Base-by-base conservation (phyloP, 306 rosid genomes). In the Prunus mume region DNA sequence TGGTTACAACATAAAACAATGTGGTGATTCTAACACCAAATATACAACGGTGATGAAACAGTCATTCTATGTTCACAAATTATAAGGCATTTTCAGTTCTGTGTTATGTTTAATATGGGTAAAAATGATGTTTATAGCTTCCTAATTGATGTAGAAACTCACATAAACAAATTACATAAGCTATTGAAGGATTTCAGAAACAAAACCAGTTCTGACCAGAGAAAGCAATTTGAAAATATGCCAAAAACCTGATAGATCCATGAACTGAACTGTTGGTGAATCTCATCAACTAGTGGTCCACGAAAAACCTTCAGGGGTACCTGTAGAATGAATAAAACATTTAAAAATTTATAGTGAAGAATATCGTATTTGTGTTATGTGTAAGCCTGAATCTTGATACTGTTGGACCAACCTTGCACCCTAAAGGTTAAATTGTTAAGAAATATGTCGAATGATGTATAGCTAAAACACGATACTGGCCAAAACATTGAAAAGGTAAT, bases 181-280 rank as follows among this genome's bases (percentile, higher is more conserved):
- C 5, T 12, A 34, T 55, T 71, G 34, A 19, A n/a, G 50, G 14
- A 6, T 32, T n/a, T 9, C 50, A n/a, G 28, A 6, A 2, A 54
- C 14, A 55, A 38, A 71, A 20, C 19, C 15, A 51, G 61, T 69
- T 27, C 25, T 45, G 30, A 65, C 12, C 64, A 4, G 12, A n/a
- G 30, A 54, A 34, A 56, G 22, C 45, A 32, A 38, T 20, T 34
- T 72, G 79, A 72, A 66, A 22, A 57, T 47, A 49, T 70, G 75
- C 71, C 76, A 69, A 76, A 77, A 13, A 91, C 98, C 93, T 94
- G 98, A 75, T 87, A 81, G 69, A 94, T 90, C 98, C 98, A 94
- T 14, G 96, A 76, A 85, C 34, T 84, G 71, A 91, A 94, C 61
- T 80, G 83, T 60, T 90, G 98, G 79, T 80, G 91, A 83, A 91